These are phyloP conservation scores for Rhizopus stolonifer DNA, from an alignment of 371 early-diverging fungal species.

Conservation along the genomic window DNA sequence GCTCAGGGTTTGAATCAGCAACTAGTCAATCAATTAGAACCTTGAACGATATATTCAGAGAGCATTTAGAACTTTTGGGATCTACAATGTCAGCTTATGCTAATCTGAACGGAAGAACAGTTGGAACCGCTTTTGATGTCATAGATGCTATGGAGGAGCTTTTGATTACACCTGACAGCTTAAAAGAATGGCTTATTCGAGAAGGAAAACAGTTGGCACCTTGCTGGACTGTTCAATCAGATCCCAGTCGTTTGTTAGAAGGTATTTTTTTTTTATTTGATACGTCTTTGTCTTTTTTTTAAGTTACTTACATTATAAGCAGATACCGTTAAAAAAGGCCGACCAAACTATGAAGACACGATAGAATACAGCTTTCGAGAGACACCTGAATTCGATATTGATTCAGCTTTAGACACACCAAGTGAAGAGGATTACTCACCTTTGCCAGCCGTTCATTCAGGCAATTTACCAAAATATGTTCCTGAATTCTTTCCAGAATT, in stretches of 20 bases:
- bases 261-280: slow-evolving; percentile 22
- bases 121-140: slow-evolving; percentile 35
- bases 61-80: slow-evolving; percentile 43
- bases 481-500: slow-evolving; percentile 47
- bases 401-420: slow-evolving; percentile 7
- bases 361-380: slow-evolving; percentile 21
- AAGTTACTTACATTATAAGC: not conserved
- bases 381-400: slow-evolving; percentile 11
- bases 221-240: slow-evolving; percentile 45
- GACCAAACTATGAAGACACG: slow-evolving; percentile 16
- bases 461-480: slow-evolving; percentile 32
- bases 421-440: not conserved
- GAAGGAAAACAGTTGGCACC: slow-evolving; percentile 46
- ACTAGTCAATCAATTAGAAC: slow-evolving; percentile 35
- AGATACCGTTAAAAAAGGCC: slow-evolving; percentile 20
- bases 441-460: not conserved
- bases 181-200: slow-evolving; percentile 42
- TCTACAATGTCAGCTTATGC: slow-evolving; percentile 42
- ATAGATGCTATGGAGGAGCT: slow-evolving; percentile 35
- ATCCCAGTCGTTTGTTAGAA: slow-evolving; percentile 46
- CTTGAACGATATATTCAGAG: slow-evolving; percentile 45
- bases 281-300: not conserved
- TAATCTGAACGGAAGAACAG: slow-evolving; percentile 40
- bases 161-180: slow-evolving; percentile 21
- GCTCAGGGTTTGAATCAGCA: slow-evolving; percentile 50